Evolutionary conservation across 139 green algal species (phyloP).

Genomic region (Chlorella sp.): DNA sequence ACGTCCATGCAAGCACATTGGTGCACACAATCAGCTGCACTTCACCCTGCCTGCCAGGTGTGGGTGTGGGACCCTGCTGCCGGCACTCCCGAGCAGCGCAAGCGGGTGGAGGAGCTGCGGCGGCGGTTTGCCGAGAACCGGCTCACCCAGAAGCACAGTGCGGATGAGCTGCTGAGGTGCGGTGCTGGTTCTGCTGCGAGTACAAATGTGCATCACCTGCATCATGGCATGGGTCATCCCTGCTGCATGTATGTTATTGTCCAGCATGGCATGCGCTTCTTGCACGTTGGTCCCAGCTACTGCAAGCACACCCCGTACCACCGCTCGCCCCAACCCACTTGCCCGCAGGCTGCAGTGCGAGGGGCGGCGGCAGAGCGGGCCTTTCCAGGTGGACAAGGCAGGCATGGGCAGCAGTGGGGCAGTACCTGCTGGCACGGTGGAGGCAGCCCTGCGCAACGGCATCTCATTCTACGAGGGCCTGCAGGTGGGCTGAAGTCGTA

Average conservation of each 20-base stretch:
- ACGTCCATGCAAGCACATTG: too few species aligned
- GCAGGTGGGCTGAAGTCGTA: too few species aligned
- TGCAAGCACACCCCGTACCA: too few species aligned
- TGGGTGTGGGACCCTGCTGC: slow-evolving; percentile 79
- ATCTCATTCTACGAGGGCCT: slow-evolving; percentile 83
- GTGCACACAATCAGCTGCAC: too few species aligned
- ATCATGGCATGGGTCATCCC: too few species aligned
- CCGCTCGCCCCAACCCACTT: too few species aligned
- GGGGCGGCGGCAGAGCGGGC: not conserved
- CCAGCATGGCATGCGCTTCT: too few species aligned
- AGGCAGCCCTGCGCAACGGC: slow-evolving; percentile 58
- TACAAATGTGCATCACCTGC: too few species aligned
- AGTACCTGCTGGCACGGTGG: not conserved
- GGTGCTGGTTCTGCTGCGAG: too few species aligned
- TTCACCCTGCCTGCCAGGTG: slow-evolving; percentile 21
- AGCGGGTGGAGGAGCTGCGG: slow-evolving; percentile 69
- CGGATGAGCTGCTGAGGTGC: slow-evolving; percentile 87
- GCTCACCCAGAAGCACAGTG: slow-evolving; percentile 77
- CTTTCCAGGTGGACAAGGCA: slow-evolving; percentile 25
- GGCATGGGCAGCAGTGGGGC: not conserved
- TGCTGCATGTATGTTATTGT: too few species aligned
- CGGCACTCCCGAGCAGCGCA: slow-evolving; percentile 73
- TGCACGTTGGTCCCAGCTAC: too few species aligned
- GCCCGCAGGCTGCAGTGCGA: slow-evolving; percentile 45
- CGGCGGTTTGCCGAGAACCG: slow-evolving; percentile 70